Evolutionary conservation across 306 rosid species (phyloP).

Genomic region (Casuarina equisetifolia): DNA sequence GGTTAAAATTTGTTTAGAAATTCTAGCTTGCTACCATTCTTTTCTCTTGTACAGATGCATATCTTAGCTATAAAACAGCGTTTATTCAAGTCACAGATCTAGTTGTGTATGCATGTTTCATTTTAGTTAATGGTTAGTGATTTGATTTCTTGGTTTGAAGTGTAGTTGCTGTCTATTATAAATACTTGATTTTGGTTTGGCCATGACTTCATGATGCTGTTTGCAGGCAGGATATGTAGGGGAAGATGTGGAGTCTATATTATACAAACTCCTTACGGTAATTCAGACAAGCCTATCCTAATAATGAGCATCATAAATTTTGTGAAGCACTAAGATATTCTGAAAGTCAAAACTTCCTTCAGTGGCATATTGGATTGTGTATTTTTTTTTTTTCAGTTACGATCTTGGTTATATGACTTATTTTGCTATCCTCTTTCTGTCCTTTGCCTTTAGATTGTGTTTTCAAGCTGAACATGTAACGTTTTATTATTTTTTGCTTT

Average conservation of each 20-base stretch:
- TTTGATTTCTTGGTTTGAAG: slow-evolving; percentile 3
- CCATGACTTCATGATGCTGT: slow-evolving; percentile 10
- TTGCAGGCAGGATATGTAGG: slow-evolving; percentile 99
- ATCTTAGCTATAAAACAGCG: too few relatives aligned
- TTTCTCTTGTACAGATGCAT: too few relatives aligned
- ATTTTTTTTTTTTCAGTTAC: neutral
- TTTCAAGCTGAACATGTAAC: too few relatives aligned
- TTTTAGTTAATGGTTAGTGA: neutral
- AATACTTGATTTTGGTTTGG: slow-evolving; percentile 12
- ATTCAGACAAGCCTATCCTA: slow-evolving; percentile 11
- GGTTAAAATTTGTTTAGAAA: too few relatives aligned
- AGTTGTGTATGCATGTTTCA: neutral
- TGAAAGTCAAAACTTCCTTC: neutral
- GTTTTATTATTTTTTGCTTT: neutral
- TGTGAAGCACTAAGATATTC: neutral
- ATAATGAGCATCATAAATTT: neutral
- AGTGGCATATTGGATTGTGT: neutral
- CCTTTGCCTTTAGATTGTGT: too few relatives aligned
- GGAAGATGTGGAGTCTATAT: slow-evolving; percentile 96
- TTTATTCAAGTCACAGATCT: neutral
- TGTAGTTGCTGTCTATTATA: slow-evolving; percentile 13
- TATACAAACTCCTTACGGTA: slow-evolving; percentile 92
- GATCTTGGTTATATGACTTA: neutral
- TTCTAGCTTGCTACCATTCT: too few relatives aligned
- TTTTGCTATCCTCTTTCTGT: too few relatives aligned